Evolutionary conservation across 2,329 filamentous ascomycete species (phyloP).

Genomic region (Trichocomaceae sp.): DNA sequence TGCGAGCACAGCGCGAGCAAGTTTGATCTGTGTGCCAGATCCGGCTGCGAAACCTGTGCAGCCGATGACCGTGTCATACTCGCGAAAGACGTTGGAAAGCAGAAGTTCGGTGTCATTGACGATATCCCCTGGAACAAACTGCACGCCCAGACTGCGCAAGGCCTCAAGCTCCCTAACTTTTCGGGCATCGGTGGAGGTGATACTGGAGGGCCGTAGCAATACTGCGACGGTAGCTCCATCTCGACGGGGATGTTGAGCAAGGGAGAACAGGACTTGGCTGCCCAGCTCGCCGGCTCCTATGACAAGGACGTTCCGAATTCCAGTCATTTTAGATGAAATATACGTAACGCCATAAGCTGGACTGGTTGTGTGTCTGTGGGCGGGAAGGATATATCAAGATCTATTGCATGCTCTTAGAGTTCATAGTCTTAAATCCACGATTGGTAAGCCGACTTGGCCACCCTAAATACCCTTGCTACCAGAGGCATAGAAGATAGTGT

Average conservation of each 20-base stretch:
- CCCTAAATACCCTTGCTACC: no score
- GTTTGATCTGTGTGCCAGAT: conserved; percentile 51
- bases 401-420: no score
- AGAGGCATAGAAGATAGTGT: no score
- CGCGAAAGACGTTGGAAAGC: neutral
- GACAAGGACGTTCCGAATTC: neutral
- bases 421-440: no score
- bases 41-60: conserved; percentile 56
- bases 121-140: neutral
- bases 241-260: neutral
- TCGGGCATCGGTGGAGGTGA: neutral
- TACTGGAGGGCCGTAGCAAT: neutral
- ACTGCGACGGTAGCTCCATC: neutral
- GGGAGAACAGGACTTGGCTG: neutral
- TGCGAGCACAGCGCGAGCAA: conserved; percentile 50
- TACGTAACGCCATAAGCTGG: no score
- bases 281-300: conserved; percentile 8
- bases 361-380: no score
- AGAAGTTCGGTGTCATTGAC: neutral
- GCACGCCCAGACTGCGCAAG: neutral
- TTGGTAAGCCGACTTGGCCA: no score
- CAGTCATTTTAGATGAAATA: no score
- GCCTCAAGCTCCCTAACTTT: neutral
- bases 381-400: no score
- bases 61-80: conserved; percentile 42